Conservation (phyloP, 2,329 filamentous ascomycete genomes). For the Podosphaera aphanis region DNA sequence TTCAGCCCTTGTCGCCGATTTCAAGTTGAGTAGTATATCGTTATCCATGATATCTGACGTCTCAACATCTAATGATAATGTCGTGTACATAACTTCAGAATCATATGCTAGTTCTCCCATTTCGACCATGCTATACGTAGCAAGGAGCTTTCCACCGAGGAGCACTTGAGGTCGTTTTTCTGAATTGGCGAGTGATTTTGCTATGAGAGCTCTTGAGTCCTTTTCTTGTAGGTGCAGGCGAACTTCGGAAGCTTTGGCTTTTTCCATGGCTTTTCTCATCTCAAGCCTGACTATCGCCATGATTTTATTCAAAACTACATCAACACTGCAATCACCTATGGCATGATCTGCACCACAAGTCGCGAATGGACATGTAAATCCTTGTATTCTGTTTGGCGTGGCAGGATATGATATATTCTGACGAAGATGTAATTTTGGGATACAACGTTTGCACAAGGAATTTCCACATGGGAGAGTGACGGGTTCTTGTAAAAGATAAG, state of each 20-base stretch:
- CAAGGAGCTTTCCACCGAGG: conserved; percentile 34
- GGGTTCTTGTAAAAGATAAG: conserved; percentile 39
- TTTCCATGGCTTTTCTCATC: conserved; percentile 21
- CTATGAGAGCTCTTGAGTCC: conserved; percentile 10
- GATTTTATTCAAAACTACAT: conserved; percentile 56
- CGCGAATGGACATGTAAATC: conserved; percentile 49
- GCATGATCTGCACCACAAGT: conserved; percentile 51
- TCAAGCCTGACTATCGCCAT: conserved; percentile 33
- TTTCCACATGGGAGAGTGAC: conserved; percentile 64
- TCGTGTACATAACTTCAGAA: conserved; percentile 29
- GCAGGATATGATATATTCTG: conserved; percentile 57
- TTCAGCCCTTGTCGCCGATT: conserved; percentile 39
- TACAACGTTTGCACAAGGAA: conserved; percentile 50
- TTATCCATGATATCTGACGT: conserved; percentile 19
- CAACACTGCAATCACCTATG: conserved; percentile 48
- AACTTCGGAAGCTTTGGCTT: conserved; percentile 17
- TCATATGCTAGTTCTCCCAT: conserved; percentile 33
- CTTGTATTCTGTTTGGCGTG: conserved; percentile 38
- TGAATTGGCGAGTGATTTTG: not conserved
- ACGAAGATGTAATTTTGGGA: conserved; percentile 42
- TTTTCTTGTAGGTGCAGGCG: conserved; percentile 19
- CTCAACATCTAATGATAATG: conserved; percentile 8
- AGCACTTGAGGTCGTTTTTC: conserved; percentile 16
- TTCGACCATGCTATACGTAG: conserved; percentile 42
- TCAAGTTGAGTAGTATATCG: conserved; percentile 30